Conservation (phyloP, 768 basidiomycete genomes). For the Boletus reticuloceps region DNA sequence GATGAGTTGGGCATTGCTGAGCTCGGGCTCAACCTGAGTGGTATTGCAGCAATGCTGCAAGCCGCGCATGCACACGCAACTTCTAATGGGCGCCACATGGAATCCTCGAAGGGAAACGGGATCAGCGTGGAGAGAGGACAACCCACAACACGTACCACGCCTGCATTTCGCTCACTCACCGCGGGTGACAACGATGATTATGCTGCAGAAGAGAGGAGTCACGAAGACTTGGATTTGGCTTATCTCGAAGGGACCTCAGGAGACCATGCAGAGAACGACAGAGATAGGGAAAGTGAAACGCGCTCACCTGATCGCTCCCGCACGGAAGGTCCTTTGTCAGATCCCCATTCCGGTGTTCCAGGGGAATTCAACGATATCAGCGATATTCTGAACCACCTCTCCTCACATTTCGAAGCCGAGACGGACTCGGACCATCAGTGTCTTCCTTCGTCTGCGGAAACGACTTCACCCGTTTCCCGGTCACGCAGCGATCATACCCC, state of each 20-base stretch:
- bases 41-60: constrained; percentile 76
- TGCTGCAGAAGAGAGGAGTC: constrained; percentile 31
- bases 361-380: constrained; percentile 69
- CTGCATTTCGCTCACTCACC: constrained; percentile 77
- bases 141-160: constrained; percentile 61
- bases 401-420: constrained; percentile 63
- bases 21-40: constrained; percentile 56
- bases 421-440: constrained; percentile 42
- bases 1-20: constrained; percentile 27
- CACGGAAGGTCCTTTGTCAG: constrained; percentile 34
- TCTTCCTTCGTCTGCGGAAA: constrained; percentile 35
- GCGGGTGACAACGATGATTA: constrained; percentile 38
- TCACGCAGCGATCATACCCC: constrained; percentile 23
- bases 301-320: constrained; percentile 27
- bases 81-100: constrained; percentile 46
- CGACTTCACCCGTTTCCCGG: constrained; percentile 31
- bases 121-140: constrained; percentile 46
- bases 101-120: constrained; percentile 47
- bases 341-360: constrained; percentile 47
- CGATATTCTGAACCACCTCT: constrained; percentile 74
- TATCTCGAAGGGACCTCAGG: constrained; percentile 41
- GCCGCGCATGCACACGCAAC: constrained; percentile 66
- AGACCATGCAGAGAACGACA: constrained; percentile 25
- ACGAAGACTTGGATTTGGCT: constrained; percentile 55
- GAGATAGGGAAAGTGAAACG: constrained; percentile 42